A percentile compares a stretch with the other conserved stretches of the same genome.
phyloP scores from a whole-genome alignment of 805 yeast species.

The Lipomyces sp. region DNA sequence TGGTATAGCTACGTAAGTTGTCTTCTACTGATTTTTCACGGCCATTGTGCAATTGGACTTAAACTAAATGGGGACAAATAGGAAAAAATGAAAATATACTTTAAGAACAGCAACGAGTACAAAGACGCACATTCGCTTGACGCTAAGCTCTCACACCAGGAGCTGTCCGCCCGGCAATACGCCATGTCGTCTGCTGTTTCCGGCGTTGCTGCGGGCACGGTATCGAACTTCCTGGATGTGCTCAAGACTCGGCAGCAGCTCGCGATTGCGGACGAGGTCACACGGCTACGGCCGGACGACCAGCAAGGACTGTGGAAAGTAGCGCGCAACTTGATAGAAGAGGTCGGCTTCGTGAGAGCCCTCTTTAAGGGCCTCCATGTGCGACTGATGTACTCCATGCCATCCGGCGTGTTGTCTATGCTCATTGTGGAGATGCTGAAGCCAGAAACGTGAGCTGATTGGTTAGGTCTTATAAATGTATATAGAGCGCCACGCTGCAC shows the following conservation, averaged over 20 bases:
- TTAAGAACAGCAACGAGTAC: slow-evolving; percentile 2
- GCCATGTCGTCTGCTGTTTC: slow-evolving; percentile 39
- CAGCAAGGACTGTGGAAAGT: slow-evolving; percentile 38
- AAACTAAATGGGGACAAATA: too few species aligned
- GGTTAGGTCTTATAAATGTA: too few species aligned
- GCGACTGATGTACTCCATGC: slow-evolving; percentile 40
- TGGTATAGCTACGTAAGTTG: slow-evolving; percentile 43
- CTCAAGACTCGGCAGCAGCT: slow-evolving; percentile 46
- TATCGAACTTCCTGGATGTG: slow-evolving; percentile 43
- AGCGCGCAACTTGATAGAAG: slow-evolving; percentile 39
- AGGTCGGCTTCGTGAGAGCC: slow-evolving; percentile 40
- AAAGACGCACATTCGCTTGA: not conserved
- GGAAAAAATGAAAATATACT: slow-evolving; percentile 16
- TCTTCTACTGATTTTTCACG: too few species aligned
- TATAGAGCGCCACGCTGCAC: too few species aligned
- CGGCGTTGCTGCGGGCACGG: slow-evolving; percentile 39
- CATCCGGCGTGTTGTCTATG: slow-evolving; percentile 43
- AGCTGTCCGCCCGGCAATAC: slow-evolving; percentile 17
- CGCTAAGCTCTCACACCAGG: not conserved
- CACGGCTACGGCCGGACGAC: slow-evolving; percentile 41
- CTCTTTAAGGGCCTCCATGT: slow-evolving; percentile 41
- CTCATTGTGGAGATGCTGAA: slow-evolving; percentile 42
- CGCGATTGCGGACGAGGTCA: slow-evolving; percentile 43
- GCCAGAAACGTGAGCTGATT: slow-evolving; percentile 35
- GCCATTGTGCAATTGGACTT: too few species aligned